Base-by-base conservation (phyloP, 1,284 basidiomycete genomes). In the Sporisorium sorghi region DNA sequence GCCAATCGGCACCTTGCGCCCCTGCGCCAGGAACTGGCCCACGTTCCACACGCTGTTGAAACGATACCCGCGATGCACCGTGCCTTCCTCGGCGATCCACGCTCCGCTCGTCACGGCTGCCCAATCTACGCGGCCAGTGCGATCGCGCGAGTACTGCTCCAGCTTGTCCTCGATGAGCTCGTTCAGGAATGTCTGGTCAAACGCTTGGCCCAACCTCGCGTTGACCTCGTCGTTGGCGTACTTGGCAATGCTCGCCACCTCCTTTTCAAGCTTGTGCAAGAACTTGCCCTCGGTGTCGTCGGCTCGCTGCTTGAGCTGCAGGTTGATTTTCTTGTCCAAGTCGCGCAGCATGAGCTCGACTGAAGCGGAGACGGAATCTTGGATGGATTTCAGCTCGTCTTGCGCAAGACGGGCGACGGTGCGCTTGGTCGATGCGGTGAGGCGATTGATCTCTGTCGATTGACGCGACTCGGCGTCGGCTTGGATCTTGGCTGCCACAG, bases 201-300 rank as follows among this genome's bases (percentile, higher is more conserved):
- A 73, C 7, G 71, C 62, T 47, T 73, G 71, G 3, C 53, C 51
- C 43, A 73, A 43, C 14, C 60, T 35, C 5, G 60, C 49, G 14
- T 73, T 73, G 7, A 73, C 71, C 30, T 73, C 58, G 23, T 68
- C 65, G 33, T 73, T 73, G 42, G 71, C 71, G 44, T 73, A 73
- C 50, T 47, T 48, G 2, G 71, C 49, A 15, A 73, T 68, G 21
- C 50, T 24, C 10, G 23, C 30, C 5, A 73, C 60, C 42, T 73
- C 71, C 33, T 49, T 43, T 19, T 73, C 71, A 12, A 73, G 51
- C 26, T 58, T 46, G 15, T 40, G 11, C 26, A 68, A 58, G 54
- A 73, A 73, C 12, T 50, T 57, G 15, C 53, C 61, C 33, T 73
- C 60, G 17, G 65, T 73, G 32, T 63, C 71, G n/a, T 73, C 71